Conservation (phyloP, 768 basidiomycete genomes). For the Dendrothele bispora region DNA sequence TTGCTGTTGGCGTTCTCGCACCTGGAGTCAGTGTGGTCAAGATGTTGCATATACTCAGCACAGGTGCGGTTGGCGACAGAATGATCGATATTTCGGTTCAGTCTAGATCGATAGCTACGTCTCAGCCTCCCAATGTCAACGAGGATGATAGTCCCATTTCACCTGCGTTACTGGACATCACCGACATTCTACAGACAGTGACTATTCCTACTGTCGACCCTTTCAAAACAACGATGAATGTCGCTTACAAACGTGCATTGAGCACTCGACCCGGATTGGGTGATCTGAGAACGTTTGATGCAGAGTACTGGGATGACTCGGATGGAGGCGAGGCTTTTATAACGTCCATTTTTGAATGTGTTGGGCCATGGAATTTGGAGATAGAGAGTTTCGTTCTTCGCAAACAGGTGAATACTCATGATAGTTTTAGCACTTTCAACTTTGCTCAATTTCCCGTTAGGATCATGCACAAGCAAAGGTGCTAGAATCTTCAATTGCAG, state of each 20-base stretch:
- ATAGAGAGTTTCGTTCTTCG: slow-evolving; percentile 49
- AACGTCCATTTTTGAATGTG: slow-evolving; percentile 47
- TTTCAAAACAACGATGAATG: slow-evolving; percentile 51
- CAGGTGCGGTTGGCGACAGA: slow-evolving; percentile 67
- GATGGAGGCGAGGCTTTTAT: slow-evolving; percentile 60
- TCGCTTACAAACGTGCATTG: slow-evolving; percentile 51
- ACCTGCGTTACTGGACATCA: slow-evolving; percentile 31
- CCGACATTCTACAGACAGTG: slow-evolving; percentile 69
- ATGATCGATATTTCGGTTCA: slow-evolving; percentile 81
- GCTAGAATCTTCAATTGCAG: slow-evolving; percentile 52
- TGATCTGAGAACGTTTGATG: slow-evolving; percentile 55
- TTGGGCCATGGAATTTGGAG: slow-evolving; percentile 55
- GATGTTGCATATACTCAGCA: slow-evolving; percentile 61
- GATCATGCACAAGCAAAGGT: slow-evolving; percentile 39
- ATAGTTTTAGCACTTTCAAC: background rate
- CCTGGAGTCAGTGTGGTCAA: slow-evolving; percentile 60
- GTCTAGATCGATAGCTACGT: slow-evolving; percentile 38
- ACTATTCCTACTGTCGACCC: slow-evolving; percentile 66
- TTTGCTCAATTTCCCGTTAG: background rate
- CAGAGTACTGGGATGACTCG: slow-evolving; percentile 50
- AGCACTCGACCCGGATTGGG: slow-evolving; percentile 45
- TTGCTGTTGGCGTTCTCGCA: slow-evolving; percentile 61
- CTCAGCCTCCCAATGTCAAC: slow-evolving; percentile 9
- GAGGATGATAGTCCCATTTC: slow-evolving; percentile 13
- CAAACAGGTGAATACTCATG: slow-evolving; percentile 41